Percentiles rank a stretch among this genome's conserved stretches.
phyloP scores from a whole-genome alignment of 139 green algal genomes.

The Astrephomene gubernaculifera region DNA sequence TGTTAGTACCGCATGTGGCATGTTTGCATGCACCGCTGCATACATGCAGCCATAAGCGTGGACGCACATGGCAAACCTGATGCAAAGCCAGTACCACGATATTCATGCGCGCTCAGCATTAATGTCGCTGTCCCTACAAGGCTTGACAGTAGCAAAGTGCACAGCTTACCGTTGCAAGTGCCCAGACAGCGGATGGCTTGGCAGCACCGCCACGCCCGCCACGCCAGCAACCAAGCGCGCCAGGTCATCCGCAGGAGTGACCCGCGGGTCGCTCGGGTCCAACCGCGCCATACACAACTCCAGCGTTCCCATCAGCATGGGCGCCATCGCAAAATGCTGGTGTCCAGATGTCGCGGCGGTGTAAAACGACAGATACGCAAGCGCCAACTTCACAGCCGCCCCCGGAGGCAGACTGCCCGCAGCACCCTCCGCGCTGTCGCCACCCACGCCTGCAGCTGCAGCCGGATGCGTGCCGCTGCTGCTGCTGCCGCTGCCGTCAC shows the following conservation, averaged over 20 bases:
- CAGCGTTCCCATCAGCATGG: slow-evolving; percentile 69
- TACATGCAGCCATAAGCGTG: no score
- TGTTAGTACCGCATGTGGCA: no score
- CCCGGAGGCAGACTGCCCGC: not conserved
- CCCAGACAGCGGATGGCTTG: not conserved
- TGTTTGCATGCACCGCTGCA: no score
- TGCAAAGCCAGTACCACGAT: no score
- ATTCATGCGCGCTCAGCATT: no score
- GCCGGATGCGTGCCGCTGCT: not conserved
- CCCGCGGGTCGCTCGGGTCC: not conserved
- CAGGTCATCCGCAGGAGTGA: slow-evolving; percentile 23
- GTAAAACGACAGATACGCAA: slow-evolving; percentile 16
- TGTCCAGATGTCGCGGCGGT: not conserved
- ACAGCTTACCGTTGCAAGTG: not conserved
- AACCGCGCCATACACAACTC: slow-evolving; percentile 46
- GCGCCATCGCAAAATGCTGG: not conserved
- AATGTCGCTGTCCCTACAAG: no score
- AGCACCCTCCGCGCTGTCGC: not conserved
- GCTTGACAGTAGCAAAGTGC: no score
- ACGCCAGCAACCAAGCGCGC: slow-evolving; percentile 2
- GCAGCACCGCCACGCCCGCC: not conserved
- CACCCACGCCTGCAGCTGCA: not conserved
- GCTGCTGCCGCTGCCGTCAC: no score
- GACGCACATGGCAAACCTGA: no score
- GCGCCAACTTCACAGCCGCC: not conserved